A percentile compares a stretch with the other conserved stretches of the same genome.
Evolutionary conservation across 768 basidiomycete species (phyloP).

Genomic region (Panaeolus papilionaceus): DNA sequence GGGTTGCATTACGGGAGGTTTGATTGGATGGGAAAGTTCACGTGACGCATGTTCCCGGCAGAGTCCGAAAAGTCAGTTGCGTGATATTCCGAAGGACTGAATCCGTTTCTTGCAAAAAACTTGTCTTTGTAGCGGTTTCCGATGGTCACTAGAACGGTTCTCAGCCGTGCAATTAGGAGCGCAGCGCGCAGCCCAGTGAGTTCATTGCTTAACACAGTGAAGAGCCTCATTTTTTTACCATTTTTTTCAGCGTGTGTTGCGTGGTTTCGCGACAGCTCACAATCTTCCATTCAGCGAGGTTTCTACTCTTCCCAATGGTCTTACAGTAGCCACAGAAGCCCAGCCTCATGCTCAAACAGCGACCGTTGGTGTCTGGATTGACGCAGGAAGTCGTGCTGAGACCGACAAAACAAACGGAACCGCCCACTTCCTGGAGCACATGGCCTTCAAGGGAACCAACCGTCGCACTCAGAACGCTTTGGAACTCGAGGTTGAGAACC

Average conservation of each 20-base stretch:
- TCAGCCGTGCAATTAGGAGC: slow-evolving; percentile 48
- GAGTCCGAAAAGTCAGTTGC: slow-evolving; percentile 33
- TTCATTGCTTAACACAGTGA: slow-evolving; percentile 2
- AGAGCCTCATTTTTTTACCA: slow-evolving; percentile 15
- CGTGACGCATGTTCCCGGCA: slow-evolving; percentile 33
- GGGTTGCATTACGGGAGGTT: too few relatives aligned
- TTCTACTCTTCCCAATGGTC: slow-evolving; percentile 91
- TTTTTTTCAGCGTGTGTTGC: slow-evolving; percentile 54
- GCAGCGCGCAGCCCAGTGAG: slow-evolving; percentile 48
- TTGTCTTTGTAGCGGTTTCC: slow-evolving; percentile 29
- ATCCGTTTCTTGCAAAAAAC: slow-evolving; percentile 36
- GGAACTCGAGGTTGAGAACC: slow-evolving; percentile 97
- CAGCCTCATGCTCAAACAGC: slow-evolving; percentile 93
- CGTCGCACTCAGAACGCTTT: slow-evolving; percentile 87
- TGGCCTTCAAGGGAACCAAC: slow-evolving; percentile 97
- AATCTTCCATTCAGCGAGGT: slow-evolving; percentile 86
- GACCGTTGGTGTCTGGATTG: slow-evolving; percentile 99
- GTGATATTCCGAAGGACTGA: slow-evolving; percentile 40
- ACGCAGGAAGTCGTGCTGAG: slow-evolving; percentile 97
- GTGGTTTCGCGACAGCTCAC: slow-evolving; percentile 78
- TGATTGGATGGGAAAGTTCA: slow-evolving; percentile 15
- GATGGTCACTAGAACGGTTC: slow-evolving; percentile 49
- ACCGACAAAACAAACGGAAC: slow-evolving; percentile 94
- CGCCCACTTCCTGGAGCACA: slow-evolving; percentile 98
- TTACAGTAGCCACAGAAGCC: slow-evolving; percentile 93